Base-by-base conservation (phyloP, 2,329 filamentous ascomycete genomes). In the Penicillium sp. region DNA sequence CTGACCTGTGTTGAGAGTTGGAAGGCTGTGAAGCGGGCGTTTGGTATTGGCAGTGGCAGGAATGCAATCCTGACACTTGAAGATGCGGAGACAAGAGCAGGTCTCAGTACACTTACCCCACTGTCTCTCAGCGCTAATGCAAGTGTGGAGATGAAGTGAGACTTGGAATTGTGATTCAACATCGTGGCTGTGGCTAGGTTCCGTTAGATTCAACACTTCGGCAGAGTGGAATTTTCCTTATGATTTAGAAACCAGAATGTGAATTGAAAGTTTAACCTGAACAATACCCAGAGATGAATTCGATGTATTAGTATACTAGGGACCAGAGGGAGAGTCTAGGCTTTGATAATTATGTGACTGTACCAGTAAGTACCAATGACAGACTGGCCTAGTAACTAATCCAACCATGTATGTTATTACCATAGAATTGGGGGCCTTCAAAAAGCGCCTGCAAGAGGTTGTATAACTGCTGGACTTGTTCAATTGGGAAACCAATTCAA, bases 1-100 rank as follows among this genome's bases (percentile, higher is more conserved):
- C 81, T 90, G 58, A 65, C 73, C 0, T 83, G 85, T 8, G 78
- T 86, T 1, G 87, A 90, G 69, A 64, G 73, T 1, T 90, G 85
- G 82, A 90, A 90, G 69, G 87, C 80, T 70, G 72, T 67, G 2
- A 90, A 90, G 76, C 75, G 87, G 1, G 60, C 66, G 0, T 66
- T 67, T 45, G 59, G 67, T 3, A 72, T 74, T 51, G 71, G 69
- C 7, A 69, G 68, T 54, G 71, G 70, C 14, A 68, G 66, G 52
- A 66, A 70, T 51, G 61, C 57, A 5, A 65, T 62, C 9, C 40
- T 72, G 13, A 71, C 68, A 1, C 47, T 69, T 43, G 62, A 67
- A 21, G 71, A 73, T 59, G 71, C 70, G 1, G 71, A 73, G 45
- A 68, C 59, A 52, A 62, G 68, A 29, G 68, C 60, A 8, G 70